Evolutionary conservation across 139 green algal genomes (phyloP), one percentile per base, ranked within the genome.

Genomic region (Tetradesmus lagerheimii): DNA sequence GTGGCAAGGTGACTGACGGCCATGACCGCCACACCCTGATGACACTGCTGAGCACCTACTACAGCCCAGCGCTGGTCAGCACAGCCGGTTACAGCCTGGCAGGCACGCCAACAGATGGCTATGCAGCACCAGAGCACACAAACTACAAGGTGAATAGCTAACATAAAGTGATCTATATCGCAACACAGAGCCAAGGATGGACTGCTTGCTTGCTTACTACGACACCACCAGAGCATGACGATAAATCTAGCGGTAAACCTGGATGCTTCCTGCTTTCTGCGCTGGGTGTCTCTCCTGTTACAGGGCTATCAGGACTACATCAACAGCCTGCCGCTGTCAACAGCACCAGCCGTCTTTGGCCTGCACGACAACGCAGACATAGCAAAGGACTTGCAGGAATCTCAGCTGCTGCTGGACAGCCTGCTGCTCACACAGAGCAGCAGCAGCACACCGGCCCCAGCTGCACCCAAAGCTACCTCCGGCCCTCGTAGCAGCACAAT

Each of bases 331-430:
- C 96, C 96, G 2, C 86, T 96, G 1, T 84, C 94, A 4, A 85
- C 92, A 29, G 83, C 91, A 35, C 97, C 97, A 1, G 97, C 98
- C 91, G 94, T 99, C 23, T 99, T 99, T 93, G 97, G 97, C 18
- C 93, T 99, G 94, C 96, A 99, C 91, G 90, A 95, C 90, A 99
- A 98, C 88, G 97, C 97, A 98, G 66, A 98, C 97, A 83, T 99
- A 98, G 94, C 95, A 95, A 50, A 95, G 93, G 64, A 80, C 95
- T 91, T 98, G 25, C 95, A 97, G 89, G 93, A 93, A 34, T 35
- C 95, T 1, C 94, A 97, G 92, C 91, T 87, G 81, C 88, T 95
- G 79, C 90, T 95, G 27, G 92, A 95, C 81, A 85, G 81, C 31
- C 83, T 96, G 31, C 91, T 94, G 76, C 50, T 91, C 34, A 93